Base-by-base conservation (phyloP, 2,329 filamentous ascomycete species). In the Albophoma yamanashiensis region DNA sequence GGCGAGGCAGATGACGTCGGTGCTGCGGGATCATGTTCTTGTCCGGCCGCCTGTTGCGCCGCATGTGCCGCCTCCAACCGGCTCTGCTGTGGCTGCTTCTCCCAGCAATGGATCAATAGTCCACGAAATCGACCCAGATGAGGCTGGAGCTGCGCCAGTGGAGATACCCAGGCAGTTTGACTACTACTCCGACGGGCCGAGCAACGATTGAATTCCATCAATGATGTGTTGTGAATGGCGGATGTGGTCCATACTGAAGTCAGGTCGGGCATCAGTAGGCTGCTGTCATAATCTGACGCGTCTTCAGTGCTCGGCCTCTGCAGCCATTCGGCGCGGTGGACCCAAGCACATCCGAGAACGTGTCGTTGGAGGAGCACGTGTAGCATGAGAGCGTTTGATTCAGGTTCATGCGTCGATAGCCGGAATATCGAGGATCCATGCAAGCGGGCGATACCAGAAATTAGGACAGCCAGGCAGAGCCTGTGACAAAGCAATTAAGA, bases 1-100 rank as follows among this genome's bases (percentile, higher is more conserved):
- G 92, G 89, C 89, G 0, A 80, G 79, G 55, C 79, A 81, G 60
- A 87, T 94, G 79, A 85, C 85, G 0, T 70, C 63, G 50, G 69
- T 76, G 60, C 64, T 77, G 64, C 69, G 78, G 50, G 59, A 67
- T 2, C 67, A 72, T 58, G 57, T 61, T 20, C 68, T 73, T 0
- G 60, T 64, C 6, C 58, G 58, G 2, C 50, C 40, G 6, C 55
- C 59, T 34, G 20, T 17, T 31, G 25, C 25, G 8, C 25, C n/a
- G n/a, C 39, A 34, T 5, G 7, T 34, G 9, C 39, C 50, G n/a
- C 17, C 17, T 42, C 39, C 50, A 2, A 4, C 25, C 25, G 34
- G 36, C 12, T 39, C 57, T 25, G 11, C 4, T 38, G 14, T 17
- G 14, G 38, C 36, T 42, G 34, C 27, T 8, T 20, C 17, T 31